Percentiles rank a stretch among this genome's conserved stretches.
Evolutionary conservation across 1,139 yeast genomes (phyloP).

Genomic region (Saccharomyces pastorianus): DNA sequence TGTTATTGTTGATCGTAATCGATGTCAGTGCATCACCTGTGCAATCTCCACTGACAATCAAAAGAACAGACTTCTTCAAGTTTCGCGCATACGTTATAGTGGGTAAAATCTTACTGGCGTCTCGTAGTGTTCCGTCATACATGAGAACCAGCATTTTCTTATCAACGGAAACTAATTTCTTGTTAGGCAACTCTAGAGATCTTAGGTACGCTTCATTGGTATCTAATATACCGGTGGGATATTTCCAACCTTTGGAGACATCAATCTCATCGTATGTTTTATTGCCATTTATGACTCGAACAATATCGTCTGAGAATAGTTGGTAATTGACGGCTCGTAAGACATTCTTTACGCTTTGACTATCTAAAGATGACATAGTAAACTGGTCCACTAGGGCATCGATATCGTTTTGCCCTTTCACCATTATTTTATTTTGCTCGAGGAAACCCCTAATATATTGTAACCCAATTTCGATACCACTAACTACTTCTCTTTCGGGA

Average conservation of each 20-base stretch:
- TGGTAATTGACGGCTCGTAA: slow-evolving; percentile 21
- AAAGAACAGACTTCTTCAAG: slow-evolving; percentile 18
- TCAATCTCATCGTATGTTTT: slow-evolving; percentile 24
- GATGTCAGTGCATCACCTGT: slow-evolving; percentile 26
- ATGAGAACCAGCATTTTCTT: slow-evolving; percentile 21
- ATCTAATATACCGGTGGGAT: slow-evolving; percentile 21
- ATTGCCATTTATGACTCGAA: slow-evolving; percentile 26
- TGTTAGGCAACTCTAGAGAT: slow-evolving; percentile 21
- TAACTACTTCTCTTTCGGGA: slow-evolving; percentile 13
- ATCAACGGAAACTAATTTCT: slow-evolving; percentile 22
- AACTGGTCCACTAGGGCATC: slow-evolving; percentile 13
- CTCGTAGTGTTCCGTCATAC: slow-evolving; percentile 26
- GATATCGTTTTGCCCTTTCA: slow-evolving; percentile 12
- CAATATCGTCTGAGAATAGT: slow-evolving; percentile 25
- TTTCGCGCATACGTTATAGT: slow-evolving; percentile 24
- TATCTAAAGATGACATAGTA: slow-evolving; percentile 10
- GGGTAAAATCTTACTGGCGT: slow-evolving; percentile 24
- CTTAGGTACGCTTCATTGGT: slow-evolving; percentile 25
- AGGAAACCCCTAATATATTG: slow-evolving; percentile 14
- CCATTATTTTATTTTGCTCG: slow-evolving; percentile 11
- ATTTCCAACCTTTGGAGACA: slow-evolving; percentile 28
- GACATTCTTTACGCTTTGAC: slow-evolving; percentile 12
- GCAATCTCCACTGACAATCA: slow-evolving; percentile 25
- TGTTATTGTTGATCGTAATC: slow-evolving; percentile 29
- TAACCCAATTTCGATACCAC: slow-evolving; percentile 12